Conservation (phyloP, 352 stramenopile genomes). For the Phytophthora europaea region DNA sequence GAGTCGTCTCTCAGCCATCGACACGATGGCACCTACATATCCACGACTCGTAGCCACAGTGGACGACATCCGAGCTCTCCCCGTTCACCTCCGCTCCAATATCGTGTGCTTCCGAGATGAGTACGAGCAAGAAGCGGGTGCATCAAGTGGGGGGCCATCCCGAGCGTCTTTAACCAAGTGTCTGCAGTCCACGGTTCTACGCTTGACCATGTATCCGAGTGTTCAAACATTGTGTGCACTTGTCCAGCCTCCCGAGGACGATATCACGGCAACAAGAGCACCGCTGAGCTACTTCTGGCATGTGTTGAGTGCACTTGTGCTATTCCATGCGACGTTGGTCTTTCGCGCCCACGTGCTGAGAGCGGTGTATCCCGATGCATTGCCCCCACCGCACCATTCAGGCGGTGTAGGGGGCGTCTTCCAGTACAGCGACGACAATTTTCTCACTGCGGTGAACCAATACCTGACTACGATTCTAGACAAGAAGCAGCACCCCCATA, state of each 20-base stretch:
- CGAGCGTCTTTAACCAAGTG: constrained; percentile 45
- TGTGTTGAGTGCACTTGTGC: constrained; percentile 47
- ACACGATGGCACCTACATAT: constrained; percentile 40
- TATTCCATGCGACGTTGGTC: constrained; percentile 52
- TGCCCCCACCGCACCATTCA: constrained; percentile 11
- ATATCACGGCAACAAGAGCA: neutral
- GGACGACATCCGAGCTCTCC: constrained; percentile 25
- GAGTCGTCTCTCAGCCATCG: constrained; percentile 31
- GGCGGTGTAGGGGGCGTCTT: constrained; percentile 7
- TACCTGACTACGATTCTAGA: constrained; percentile 13
- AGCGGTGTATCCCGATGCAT: constrained; percentile 9
- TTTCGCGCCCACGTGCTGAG: constrained; percentile 33
- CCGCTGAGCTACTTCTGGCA: constrained; percentile 26
- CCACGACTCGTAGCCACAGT: constrained; percentile 44
- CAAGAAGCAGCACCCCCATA: constrained; percentile 15
- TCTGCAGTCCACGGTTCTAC: constrained; percentile 51
- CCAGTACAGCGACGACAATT: constrained; percentile 23
- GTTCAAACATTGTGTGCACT: constrained; percentile 24
- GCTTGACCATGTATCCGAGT: constrained; percentile 44
- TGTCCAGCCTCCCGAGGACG: constrained; percentile 26
- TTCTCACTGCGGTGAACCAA: constrained; percentile 42
- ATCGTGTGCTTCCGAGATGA: constrained; percentile 44
- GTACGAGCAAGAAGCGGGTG: constrained; percentile 2
- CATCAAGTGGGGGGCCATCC: neutral
- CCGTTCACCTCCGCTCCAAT: constrained; percentile 37